These are phyloP conservation scores for Glomus cerebriforme DNA, from an alignment of 192 early-diverging fungal genomes.

Conservation along the genomic window DNA sequence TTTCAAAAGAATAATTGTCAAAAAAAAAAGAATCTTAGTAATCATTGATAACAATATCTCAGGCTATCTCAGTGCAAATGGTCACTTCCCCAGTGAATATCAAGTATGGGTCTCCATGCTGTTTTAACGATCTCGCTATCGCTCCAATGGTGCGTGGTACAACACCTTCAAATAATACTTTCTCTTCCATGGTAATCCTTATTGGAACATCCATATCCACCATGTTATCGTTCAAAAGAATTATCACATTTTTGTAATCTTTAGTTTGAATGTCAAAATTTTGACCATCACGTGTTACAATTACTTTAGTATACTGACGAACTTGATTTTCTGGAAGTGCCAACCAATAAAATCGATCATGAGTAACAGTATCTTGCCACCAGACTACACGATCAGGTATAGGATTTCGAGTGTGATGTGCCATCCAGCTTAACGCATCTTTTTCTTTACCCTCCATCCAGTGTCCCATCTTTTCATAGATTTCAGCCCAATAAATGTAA, in stretches of 20 bases:
- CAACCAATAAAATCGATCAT: neutral
- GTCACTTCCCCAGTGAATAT: constrained; percentile 10
- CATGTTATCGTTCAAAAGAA: constrained; percentile 4
- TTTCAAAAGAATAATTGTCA: too few species aligned
- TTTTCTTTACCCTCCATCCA: neutral
- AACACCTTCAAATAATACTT: constrained; percentile 4
- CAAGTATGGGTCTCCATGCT: neutral
- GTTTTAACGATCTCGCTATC: neutral
- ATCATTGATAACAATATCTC: too few species aligned
- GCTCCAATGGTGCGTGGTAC: neutral
- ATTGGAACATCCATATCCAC: neutral
- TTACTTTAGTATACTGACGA: neutral
- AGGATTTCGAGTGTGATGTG: neutral
- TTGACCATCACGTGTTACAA: constrained; percentile 2
- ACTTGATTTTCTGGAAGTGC: neutral
- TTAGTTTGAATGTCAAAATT: neutral
- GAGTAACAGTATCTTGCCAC: neutral
- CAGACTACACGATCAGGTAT: neutral
- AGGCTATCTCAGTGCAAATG: neutral
- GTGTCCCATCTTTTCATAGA: neutral
- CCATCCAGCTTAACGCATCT: neutral
- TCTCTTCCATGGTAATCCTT: neutral
- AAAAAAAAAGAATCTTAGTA: too few species aligned
- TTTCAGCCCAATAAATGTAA: neutral
- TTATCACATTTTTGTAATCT: neutral